These are phyloP conservation scores for Amanita exitialis DNA, from an alignment of 768 basidiomycete genomes.

Conservation along the genomic window DNA sequence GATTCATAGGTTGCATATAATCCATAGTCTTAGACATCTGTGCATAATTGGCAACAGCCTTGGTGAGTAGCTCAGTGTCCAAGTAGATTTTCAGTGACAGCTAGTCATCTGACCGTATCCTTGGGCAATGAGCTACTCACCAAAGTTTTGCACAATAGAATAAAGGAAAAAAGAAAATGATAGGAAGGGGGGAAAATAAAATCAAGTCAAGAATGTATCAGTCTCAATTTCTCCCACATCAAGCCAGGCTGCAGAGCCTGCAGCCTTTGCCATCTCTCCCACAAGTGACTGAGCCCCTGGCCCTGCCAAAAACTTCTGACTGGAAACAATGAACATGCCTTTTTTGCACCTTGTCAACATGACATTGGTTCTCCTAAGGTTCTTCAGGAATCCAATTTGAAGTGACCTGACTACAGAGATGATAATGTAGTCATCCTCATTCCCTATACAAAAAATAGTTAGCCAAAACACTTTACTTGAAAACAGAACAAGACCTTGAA, in stretches of 20 bases:
- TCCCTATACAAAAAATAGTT: constrained; percentile 35
- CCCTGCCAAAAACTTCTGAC: constrained; percentile 45
- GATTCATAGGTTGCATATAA: not conserved
- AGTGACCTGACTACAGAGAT: constrained; percentile 57
- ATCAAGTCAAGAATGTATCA: constrained; percentile 17
- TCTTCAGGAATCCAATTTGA: constrained; percentile 56
- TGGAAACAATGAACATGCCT: constrained; percentile 70
- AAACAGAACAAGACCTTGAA: constrained; percentile 48
- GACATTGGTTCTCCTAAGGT: constrained; percentile 69
- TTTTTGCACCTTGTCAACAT: constrained; percentile 77
- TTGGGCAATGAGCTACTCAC: constrained; percentile 2
- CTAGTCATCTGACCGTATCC: not conserved
- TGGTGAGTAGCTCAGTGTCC: constrained; percentile 3
- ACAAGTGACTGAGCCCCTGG: constrained; percentile 38
- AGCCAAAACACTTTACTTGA: not conserved
- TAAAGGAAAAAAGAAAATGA: constrained; percentile 2
- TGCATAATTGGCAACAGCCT: not conserved
- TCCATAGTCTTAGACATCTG: not conserved
- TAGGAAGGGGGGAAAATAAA: not conserved
- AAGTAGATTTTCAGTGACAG: not conserved
- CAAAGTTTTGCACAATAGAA: not conserved
- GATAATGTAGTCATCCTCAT: constrained; percentile 74
- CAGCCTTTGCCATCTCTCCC: constrained; percentile 27
- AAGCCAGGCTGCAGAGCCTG: constrained; percentile 30
- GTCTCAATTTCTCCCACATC: constrained; percentile 25